Base-by-base conservation (phyloP, 2,329 filamentous ascomycete species). In the Cladophialophora yegresii region DNA sequence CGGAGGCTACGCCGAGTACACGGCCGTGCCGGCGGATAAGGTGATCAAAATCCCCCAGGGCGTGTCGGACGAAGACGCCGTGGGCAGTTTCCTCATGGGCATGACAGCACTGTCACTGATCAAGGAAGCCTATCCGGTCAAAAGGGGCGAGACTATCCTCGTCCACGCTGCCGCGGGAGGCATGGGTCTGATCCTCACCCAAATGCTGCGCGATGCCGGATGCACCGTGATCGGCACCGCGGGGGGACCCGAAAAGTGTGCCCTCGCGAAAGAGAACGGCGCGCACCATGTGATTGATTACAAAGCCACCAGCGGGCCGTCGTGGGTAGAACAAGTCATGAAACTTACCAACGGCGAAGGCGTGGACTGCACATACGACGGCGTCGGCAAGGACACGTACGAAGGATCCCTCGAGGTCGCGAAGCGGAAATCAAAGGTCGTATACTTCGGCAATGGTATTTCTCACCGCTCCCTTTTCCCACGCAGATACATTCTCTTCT, bases 101-200 rank as follows among this genome's bases (percentile, higher is more conserved):
- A 80, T 96, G 40, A 96, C 92, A 1, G 91, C 92, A 0, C 81
- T 95, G 71, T 90, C 91, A 0, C 82, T 96, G 32, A 85, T 92
- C 65, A 85, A 88, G 62, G 92, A 96, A 75, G 85, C 89, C 3
- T 82, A 89, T 69, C 73, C 81, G 0, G 90, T 95, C 6, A 81
- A 91, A 75, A 83, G 85, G 69, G 90, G 89, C 1, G 91, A 96
- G 71, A 95, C 89, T 87, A 83, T 92, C 0, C 84, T 96, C 2
- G 86, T 96, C 16, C 91, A 95, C 71, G 92, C 92, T 0, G 92
- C 92, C 0, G 92, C 92, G 0, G 92, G 92, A 13, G 92, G 92
- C 13, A 90, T 92, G 0, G 91, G 90, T 0, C 79, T 89, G 45
- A 85, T 90, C 77, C 82, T 96, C 30, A 63, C 61, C 47, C 91